phyloP scores from a whole-genome alignment of 2,329 filamentous ascomycete genomes.

The Trichoderma lentiforme region DNA sequence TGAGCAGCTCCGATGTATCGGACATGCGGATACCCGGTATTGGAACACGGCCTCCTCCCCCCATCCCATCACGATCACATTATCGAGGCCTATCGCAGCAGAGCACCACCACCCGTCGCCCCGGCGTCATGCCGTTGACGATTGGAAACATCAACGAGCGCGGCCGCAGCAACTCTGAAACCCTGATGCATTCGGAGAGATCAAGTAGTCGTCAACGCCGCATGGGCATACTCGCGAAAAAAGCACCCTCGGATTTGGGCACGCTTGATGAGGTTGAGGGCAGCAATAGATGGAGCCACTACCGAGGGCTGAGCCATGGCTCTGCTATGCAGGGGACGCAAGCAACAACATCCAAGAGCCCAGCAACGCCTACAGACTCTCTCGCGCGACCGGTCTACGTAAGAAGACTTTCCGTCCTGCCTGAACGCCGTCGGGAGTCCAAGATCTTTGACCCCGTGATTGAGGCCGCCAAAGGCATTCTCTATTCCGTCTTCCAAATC shows the following conservation, averaged over 20 bases:
- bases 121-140: conserved; percentile 67
- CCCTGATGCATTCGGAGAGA: conserved; percentile 51
- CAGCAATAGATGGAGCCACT: conserved; percentile 65
- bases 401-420: conserved; percentile 59
- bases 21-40: conserved; percentile 66
- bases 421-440: conserved; percentile 61
- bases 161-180: conserved; percentile 63
- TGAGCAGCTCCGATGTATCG: conserved; percentile 68
- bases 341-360: conserved; percentile 44
- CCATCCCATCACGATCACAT: conserved; percentile 74
- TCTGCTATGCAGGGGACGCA: conserved; percentile 60
- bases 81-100: conserved; percentile 72
- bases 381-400: conserved; percentile 61
- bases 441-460: conserved; percentile 58
- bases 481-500: conserved; percentile 66
- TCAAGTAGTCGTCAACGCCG: conserved; percentile 55
- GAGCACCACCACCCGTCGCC: conserved; percentile 61
- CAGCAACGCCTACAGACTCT: conserved; percentile 55
- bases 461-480: conserved; percentile 63
- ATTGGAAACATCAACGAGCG: conserved; percentile 69
- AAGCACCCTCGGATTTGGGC: conserved; percentile 51
- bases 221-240: conserved; percentile 63
- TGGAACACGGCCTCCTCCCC: conserved; percentile 65
- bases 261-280: conserved; percentile 60
- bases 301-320: conserved; percentile 64